Conservation (phyloP, 495 filamentous ascomycete species). For the Chaetomidium leptoderma region DNA sequence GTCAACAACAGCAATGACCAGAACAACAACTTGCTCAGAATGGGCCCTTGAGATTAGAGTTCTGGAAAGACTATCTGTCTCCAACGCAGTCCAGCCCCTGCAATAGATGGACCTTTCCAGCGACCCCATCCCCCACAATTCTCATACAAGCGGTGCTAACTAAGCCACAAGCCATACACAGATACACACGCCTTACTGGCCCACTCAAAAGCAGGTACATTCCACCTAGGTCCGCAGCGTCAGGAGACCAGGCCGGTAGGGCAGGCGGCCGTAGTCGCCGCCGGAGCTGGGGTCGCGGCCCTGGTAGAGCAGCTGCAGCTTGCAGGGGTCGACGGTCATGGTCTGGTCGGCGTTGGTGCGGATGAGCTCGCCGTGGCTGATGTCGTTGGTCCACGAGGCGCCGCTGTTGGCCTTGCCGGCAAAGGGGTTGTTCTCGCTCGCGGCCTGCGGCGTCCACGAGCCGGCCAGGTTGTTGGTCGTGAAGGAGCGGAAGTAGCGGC, state of each 20-base stretch:
- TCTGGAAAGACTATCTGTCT: too few relatives aligned
- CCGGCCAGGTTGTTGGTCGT: constrained; percentile 52
- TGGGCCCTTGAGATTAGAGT: too few relatives aligned
- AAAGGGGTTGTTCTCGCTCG: constrained; percentile 50
- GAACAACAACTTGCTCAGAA: too few relatives aligned
- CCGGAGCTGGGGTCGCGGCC: constrained; percentile 41
- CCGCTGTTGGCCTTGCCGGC: constrained; percentile 60
- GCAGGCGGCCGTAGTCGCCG: constrained; percentile 41
- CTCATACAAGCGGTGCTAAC: too few relatives aligned
- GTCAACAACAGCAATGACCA: too few relatives aligned
- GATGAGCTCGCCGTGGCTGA: constrained; percentile 61
- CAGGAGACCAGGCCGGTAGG: constrained; percentile 52
- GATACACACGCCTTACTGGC: too few relatives aligned
- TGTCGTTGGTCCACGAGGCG: constrained; percentile 60
- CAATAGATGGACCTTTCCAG: too few relatives aligned
- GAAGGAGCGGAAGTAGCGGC: constrained; percentile 63
- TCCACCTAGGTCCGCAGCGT: constrained; percentile 39
- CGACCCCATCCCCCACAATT: too few relatives aligned
- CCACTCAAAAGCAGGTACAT: too few relatives aligned
- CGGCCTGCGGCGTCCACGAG: constrained; percentile 51
- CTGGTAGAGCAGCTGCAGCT: constrained; percentile 57
- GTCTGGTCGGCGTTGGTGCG: constrained; percentile 53
- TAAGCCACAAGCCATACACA: too few relatives aligned
- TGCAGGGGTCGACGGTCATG: constrained; percentile 53
- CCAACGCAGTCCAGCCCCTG: too few relatives aligned